Evolutionary conservation across 495 filamentous ascomycete genomes (phyloP), one percentile per base, ranked within the genome.

Genomic region (Penicillium longicatenatum): DNA sequence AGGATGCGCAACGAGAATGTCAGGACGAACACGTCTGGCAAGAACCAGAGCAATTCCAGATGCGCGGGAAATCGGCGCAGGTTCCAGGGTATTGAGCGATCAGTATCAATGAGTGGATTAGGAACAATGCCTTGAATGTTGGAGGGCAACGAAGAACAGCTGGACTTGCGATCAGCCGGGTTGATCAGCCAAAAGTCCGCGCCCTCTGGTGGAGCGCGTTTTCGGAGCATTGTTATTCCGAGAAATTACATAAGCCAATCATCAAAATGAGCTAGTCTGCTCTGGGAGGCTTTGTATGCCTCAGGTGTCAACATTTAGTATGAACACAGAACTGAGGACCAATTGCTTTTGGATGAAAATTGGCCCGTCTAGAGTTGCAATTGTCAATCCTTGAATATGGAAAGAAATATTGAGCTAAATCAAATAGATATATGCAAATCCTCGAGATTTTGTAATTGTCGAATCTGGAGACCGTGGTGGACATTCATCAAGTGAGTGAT

Each of bases 101-200:
- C 39, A 29, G 39, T 26, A 21, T 33, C 41, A 58, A 30, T 21
- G n/a, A 48, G 58, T 43, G 50, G 43, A 59, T 58, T 57, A 42
- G 44, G 8, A 26, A 54, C 62, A 67, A 70, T 70, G 50, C 59
- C 55, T 63, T 58, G 44, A 44, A 50, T 53, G 61, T 50, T 51
- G 50, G 50, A 60, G 57, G 58, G 61, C 64, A 57, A 47, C 31
- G 17, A 20, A 20, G 20, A 52, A 46, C 37, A 64, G 56, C 55
- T 64, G 60, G 46, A 31, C 58, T 70, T 65, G 59, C 55, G 64
- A 67, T 69, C 59, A 67, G 58, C 61, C 16, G 61, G 52, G 52
- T 45, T 59, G 64, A 69, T 69, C 67, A 69, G 59, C 67, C 65
- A 68, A 68, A 68, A 67, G 66, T 67, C 61, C 66, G 66, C 64